phyloP scores from a whole-genome alignment of 495 filamentous ascomycete species.

The Daldinia grandis region DNA sequence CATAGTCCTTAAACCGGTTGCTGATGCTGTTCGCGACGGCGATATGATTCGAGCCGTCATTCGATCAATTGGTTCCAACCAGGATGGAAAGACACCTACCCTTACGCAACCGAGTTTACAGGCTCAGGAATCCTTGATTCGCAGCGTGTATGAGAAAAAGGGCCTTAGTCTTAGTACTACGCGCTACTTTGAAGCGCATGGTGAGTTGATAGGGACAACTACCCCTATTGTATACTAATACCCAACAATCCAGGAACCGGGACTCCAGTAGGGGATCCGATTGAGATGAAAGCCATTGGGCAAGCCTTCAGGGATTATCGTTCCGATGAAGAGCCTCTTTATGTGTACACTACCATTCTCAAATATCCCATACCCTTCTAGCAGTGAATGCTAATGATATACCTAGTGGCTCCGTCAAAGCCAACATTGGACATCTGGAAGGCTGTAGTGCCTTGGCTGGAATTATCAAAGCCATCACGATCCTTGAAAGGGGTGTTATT shows the following conservation, averaged over 20 bases:
- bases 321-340: not conserved
- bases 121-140: constrained; percentile 59
- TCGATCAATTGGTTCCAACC: constrained; percentile 57
- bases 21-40: constrained; percentile 52
- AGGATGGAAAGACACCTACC: constrained; percentile 56
- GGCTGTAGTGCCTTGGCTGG: constrained; percentile 56
- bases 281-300: constrained; percentile 43
- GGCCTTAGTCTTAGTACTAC: constrained; percentile 53
- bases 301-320: constrained; percentile 2
- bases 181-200: constrained; percentile 55
- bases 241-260: constrained; percentile 51
- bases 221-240: too few species aligned
- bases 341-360: not conserved
- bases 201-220: not conserved
- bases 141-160: constrained; percentile 51
- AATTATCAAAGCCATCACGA: constrained; percentile 56
- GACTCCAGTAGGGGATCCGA: constrained; percentile 57
- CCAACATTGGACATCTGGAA: constrained; percentile 62
- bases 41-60: constrained; percentile 66
- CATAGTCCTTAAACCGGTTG: constrained; percentile 62
- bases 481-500: constrained; percentile 56
- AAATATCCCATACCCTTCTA: too few species aligned
- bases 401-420: constrained; percentile 58
- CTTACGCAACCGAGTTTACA: constrained; percentile 59
- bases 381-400: too few species aligned